Evolutionary conservation across 1,139 yeast species (phyloP), one percentile per base, ranked within the genome.

Genomic region (Blastobotrys capitulatus): DNA sequence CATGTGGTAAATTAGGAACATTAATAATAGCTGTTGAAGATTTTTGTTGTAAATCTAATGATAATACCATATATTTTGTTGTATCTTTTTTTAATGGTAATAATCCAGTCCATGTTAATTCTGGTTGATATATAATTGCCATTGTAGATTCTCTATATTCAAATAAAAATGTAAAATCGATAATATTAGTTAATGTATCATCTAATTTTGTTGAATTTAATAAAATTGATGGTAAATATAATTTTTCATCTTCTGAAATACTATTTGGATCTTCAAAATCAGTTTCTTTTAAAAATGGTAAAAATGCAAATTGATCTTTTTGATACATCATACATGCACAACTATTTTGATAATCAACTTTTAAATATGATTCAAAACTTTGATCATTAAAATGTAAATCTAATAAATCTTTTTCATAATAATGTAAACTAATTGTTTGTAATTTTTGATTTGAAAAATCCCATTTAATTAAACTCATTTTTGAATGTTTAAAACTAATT

Each of bases 91-190:
- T 72, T 38, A 59, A 48, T 1, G 82, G 75, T 42, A 86, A 66
- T 51, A 77, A 75, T 0, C 95, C 95, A 0, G 94, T 81, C 94
- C 96, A 87, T 0, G 88, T 79, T 27, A 79, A 74, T 7, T 73
- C 69, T 34, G 82, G 79, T 55, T 81, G 81, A 52, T 81, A 83
- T 39, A 87, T 63, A 10, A 89, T 72, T 0, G 88, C 95, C 35
- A 89, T 61, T 0, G 96, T 87, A 0, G 96, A 95, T 54, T 83
- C 90, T 52, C 83, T 70, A 62, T 86, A 89, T 50, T 83, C 84
- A 60, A 80, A 67, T 46, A 89, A 70, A 61, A 84, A 88, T 48
- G 79, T 80, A 59, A 83, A 71, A 61, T 84, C 94, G 5, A 83
- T 70, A 20, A 89, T 76, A 52, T 78, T 75, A 8, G 83, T 79